phyloP scores from a whole-genome alignment of 73 alveolate species.

The Symbiodinium pilosum region DNA sequence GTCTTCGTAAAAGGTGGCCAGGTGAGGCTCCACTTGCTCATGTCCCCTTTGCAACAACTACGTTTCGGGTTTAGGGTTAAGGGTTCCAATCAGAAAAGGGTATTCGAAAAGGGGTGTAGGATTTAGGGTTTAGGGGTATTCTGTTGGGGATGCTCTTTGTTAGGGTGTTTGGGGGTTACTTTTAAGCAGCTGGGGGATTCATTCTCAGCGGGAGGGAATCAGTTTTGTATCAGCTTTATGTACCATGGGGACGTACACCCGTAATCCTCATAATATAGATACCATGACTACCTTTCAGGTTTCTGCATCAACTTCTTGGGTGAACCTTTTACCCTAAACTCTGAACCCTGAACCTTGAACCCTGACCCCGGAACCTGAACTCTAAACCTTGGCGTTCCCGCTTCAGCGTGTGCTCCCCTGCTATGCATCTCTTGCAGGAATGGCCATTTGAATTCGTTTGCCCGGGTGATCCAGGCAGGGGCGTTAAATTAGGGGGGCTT shows the following conservation, averaged over 20 bases:
- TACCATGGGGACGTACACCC: too few relatives aligned
- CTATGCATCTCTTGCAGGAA: neutral
- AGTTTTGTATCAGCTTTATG: too few relatives aligned
- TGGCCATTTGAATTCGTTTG: neutral
- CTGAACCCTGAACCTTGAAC: neutral
- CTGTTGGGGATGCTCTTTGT: neutral
- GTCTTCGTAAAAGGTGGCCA: too few relatives aligned
- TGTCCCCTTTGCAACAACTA: neutral
- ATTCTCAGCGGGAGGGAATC: too few relatives aligned
- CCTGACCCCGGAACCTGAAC: neutral
- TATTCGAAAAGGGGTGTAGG: neutral
- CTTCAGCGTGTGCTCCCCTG: neutral
- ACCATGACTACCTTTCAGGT: too few relatives aligned
- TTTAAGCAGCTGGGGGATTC: too few relatives aligned
- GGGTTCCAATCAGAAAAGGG: neutral
- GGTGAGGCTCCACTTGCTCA: neutral
- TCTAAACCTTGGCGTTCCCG: neutral
- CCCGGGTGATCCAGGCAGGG: neutral
- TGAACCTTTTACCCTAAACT: neutral
- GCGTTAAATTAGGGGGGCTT: too few relatives aligned
- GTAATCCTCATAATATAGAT: too few relatives aligned
- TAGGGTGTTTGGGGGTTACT: too few relatives aligned
- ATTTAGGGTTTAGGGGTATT: neutral
- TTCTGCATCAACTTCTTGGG: neutral
- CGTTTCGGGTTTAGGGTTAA: neutral